A percentile compares a stretch with the other conserved stretches of the same genome.
These are phyloP conservation scores for Quercus lobata DNA, from an alignment of 331 rosid species.

Conservation along the genomic window DNA sequence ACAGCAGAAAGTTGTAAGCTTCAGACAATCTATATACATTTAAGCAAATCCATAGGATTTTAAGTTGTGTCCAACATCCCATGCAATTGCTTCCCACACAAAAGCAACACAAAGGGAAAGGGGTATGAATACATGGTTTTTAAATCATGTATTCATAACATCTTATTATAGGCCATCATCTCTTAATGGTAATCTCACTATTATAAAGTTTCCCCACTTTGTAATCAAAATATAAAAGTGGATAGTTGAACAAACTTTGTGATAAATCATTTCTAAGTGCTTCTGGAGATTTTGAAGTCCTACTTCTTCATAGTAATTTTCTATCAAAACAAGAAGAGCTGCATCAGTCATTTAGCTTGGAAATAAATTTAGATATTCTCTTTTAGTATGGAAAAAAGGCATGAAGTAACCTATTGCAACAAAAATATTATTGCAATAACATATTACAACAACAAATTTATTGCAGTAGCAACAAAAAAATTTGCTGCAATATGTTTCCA, in stretches of 20 bases:
- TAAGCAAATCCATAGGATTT: background rate
- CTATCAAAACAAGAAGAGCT: conserved; percentile 83
- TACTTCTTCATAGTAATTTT: conserved; percentile 87
- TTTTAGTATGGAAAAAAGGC: too few species aligned
- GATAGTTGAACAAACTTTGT: conserved; percentile 58
- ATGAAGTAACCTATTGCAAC: background rate
- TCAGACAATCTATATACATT: conserved; percentile 1
- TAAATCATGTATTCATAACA: background rate
- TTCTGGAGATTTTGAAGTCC: conserved; percentile 94
- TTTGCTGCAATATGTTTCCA: too few species aligned
- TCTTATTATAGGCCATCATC: background rate
- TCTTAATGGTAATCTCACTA: background rate
- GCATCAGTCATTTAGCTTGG: conserved; percentile 81
- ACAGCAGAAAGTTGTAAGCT: conserved; percentile 27
- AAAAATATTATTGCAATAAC: too few species aligned
- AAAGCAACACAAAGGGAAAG: background rate
- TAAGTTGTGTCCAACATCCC: background rate
- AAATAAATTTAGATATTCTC: conserved; percentile 8
- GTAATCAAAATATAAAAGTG: background rate
- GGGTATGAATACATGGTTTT: background rate
- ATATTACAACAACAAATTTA: too few species aligned
- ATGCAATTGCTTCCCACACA: background rate
- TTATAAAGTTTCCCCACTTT: background rate
- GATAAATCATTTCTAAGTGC: conserved; percentile 89
- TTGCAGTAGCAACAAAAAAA: too few species aligned